phyloP scores from a whole-genome alignment of 2,329 filamentous ascomycete species.

The Tolypocladium sp. region DNA sequence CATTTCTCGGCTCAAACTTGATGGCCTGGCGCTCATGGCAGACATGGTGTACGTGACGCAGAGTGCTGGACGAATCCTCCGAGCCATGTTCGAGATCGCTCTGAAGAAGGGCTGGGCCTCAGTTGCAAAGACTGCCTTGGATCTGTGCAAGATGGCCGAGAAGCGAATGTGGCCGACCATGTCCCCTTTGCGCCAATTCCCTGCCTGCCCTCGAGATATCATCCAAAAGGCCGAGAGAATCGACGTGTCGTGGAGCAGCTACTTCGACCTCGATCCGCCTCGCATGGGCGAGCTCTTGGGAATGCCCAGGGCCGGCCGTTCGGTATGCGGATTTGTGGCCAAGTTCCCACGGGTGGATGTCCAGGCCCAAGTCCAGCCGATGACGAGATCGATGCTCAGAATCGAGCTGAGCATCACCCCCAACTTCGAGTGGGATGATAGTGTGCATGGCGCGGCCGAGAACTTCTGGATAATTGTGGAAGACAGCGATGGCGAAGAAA shows the following conservation, averaged over 20 bases:
- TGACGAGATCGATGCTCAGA: conserved; percentile 87
- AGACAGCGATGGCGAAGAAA: conserved; percentile 93
- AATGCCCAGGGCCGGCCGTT: conserved; percentile 77
- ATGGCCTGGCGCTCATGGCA: conserved; percentile 92
- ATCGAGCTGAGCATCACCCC: conserved; percentile 87
- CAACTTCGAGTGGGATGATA: conserved; percentile 92
- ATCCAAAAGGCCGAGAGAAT: conserved; percentile 90
- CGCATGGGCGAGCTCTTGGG: conserved; percentile 92
- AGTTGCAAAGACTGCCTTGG: conserved; percentile 84
- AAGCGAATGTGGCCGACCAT: conserved; percentile 99
- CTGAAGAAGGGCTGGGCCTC: conserved; percentile 93
- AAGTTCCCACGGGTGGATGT: conserved; percentile 93
- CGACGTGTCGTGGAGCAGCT: conserved; percentile 85
- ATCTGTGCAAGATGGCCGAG: conserved; percentile 98
- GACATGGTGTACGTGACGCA: conserved; percentile 99
- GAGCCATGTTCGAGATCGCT: conserved; percentile 95
- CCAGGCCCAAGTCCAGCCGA: conserved; percentile 86
- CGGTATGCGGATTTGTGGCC: conserved; percentile 76
- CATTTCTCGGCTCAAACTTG: conserved; percentile 87
- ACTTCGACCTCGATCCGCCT: conserved; percentile 93
- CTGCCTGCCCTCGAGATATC: conserved; percentile 72
- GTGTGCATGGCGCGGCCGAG: conserved; percentile 78
- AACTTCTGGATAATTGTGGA: conserved; percentile 97
- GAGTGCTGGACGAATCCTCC: conserved; percentile 88
- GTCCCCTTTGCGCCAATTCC: conserved; percentile 89